Conservation (phyloP, 2,329 filamentous ascomycete species). For the Cytospora schulzeri region DNA sequence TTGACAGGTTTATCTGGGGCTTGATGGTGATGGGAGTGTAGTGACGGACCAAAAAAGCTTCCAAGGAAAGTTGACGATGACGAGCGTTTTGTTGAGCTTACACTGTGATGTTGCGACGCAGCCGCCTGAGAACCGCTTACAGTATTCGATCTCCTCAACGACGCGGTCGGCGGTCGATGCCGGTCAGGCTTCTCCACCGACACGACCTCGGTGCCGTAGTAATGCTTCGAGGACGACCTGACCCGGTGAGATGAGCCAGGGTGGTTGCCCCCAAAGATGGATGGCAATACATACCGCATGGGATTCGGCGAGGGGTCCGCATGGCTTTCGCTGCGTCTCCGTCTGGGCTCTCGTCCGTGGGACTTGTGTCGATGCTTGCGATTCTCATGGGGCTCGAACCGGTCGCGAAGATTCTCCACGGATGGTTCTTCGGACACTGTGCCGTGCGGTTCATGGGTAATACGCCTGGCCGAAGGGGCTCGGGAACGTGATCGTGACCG, state of each 20-base stretch:
- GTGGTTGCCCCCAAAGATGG: constrained; percentile 7
- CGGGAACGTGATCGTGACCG: constrained; percentile 33
- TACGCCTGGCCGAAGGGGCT: constrained; percentile 28
- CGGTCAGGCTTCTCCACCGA: constrained; percentile 34
- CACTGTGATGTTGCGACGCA: constrained; percentile 38
- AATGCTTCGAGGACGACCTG: constrained; percentile 30
- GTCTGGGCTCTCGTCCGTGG: constrained; percentile 32
- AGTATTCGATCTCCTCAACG: constrained; percentile 38
- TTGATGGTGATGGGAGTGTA: constrained; percentile 27
- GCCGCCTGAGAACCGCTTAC: constrained; percentile 39
- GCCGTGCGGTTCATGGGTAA: constrained; percentile 21
- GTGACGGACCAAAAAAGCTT: constrained; percentile 36
- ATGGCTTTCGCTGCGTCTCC: constrained; percentile 32
- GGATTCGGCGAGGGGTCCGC: constrained; percentile 32
- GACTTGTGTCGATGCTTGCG: constrained; percentile 34
- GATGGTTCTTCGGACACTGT: constrained; percentile 27
- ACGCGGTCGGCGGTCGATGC: constrained; percentile 32
- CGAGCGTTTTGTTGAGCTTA: constrained; percentile 41
- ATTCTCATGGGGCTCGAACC: constrained; percentile 18
- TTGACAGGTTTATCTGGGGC: constrained; percentile 31
- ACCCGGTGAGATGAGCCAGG: constrained; percentile 19
- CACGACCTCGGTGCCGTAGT: constrained; percentile 37
- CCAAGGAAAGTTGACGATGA: constrained; percentile 40
- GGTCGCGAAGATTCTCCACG: constrained; percentile 27
- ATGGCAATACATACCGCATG: constrained; percentile 35